Evolutionary conservation across 2,329 filamentous ascomycete species (phyloP).

Genomic region (Penicillium psychrosexuale): DNA sequence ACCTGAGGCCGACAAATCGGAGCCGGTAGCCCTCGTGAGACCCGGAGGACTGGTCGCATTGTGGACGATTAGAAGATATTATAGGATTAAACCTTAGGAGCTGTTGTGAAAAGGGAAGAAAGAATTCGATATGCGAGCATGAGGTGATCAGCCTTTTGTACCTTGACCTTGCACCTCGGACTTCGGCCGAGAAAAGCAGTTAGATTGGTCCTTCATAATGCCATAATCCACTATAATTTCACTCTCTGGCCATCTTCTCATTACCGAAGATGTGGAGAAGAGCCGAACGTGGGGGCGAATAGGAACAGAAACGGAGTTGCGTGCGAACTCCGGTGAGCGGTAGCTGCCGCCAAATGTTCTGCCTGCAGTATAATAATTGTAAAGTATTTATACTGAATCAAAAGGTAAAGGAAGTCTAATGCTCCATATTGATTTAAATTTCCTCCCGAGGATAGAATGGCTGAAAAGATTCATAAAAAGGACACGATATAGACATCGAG

Average conservation of each 20-base stretch:
- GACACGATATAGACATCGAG: no score
- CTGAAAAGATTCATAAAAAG: no score
- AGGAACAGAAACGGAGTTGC: background rate
- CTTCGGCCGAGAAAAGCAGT: constrained; percentile 16
- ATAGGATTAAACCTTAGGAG: background rate
- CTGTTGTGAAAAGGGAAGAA: background rate
- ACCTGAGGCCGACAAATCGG: constrained; percentile 24
- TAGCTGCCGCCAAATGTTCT: background rate
- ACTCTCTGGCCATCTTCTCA: background rate
- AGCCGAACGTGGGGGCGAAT: constrained; percentile 1
- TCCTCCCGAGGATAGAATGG: no score
- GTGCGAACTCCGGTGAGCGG: background rate
- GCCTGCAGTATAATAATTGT: background rate
- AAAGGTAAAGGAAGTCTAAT: no score
- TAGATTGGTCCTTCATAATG: background rate
- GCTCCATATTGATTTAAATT: no score
- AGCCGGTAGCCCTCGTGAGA: constrained; percentile 28
- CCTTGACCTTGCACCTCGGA: constrained; percentile 18
- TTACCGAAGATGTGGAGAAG: background rate
- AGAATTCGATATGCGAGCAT: constrained; percentile 3
- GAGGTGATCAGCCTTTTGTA: constrained; percentile 5
- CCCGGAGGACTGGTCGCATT: constrained; percentile 24
- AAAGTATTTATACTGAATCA: no score
- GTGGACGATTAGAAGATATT: background rate
- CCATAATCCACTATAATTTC: constrained; percentile 5